phyloP scores from a whole-genome alignment of 164 flowering plant genomes.

The Tetracentron sinense region DNA sequence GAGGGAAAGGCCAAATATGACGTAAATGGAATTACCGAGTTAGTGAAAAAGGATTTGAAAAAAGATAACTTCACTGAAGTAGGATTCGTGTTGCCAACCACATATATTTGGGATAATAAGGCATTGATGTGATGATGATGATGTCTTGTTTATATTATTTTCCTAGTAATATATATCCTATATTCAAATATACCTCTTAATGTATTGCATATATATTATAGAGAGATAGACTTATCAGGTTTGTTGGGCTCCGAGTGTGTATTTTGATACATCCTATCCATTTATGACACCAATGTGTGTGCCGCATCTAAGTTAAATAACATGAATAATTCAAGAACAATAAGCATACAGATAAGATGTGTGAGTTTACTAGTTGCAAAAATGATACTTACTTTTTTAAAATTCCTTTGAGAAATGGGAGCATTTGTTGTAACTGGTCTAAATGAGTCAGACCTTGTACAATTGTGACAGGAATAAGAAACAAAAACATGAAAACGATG shows the following conservation, averaged over 20 bases:
- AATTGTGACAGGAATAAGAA: conserved; percentile 74
- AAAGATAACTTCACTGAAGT: no score
- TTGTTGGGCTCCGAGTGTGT: no score
- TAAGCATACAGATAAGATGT: background rate
- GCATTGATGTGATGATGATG: no score
- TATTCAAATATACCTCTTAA: background rate
- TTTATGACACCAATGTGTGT: background rate
- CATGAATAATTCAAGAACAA: background rate
- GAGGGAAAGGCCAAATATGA: no score
- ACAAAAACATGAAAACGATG: conserved; percentile 58
- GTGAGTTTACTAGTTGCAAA: background rate
- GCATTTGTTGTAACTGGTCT: conserved; percentile 43
- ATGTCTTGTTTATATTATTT: no score
- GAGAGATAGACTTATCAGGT: background rate
- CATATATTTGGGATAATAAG: no score
- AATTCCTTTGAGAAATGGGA: conserved; percentile 69
- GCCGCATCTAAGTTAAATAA: background rate
- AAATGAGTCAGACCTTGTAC: conserved; percentile 78
- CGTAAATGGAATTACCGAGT: no score
- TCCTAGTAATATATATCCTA: no score
- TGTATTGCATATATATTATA: no score
- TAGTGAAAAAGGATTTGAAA: no score
- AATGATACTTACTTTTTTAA: conserved; percentile 49
- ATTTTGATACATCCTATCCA: no score
- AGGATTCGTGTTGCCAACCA: no score